Evolutionary conservation across 2,329 filamentous ascomycete genomes (phyloP), one percentile per base, ranked within the genome.

Genomic region (Thermothelomyces thermophilus): DNA sequence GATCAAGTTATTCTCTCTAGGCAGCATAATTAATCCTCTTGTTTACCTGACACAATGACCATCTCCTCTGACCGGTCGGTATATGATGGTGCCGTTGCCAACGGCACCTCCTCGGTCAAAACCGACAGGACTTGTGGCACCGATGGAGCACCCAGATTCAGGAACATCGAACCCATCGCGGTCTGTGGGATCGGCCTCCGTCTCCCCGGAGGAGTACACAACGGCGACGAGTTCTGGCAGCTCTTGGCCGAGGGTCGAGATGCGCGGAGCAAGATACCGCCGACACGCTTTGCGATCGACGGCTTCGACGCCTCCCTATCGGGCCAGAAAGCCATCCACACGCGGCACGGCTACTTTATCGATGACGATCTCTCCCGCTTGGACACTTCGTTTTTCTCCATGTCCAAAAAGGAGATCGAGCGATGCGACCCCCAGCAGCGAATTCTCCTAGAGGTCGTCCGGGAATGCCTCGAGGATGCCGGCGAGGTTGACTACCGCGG

Each of bases 401-500:
- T 54, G 44, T 26, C 48, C 4, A 45, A 41, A 19, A 40, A 14
- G 1, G 56, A 58, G 45, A n/a, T 51, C 14, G 51, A 53, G 36
- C 22, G 20, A 17, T 14, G 17, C 1, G 54, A 56, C 11, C 56
- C 56, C 2, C 50, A 56, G 26, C 60, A 63, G 46, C 53, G 56
- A 2, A 57, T 56, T 34, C 56, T 46, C 56, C 34, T 64, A 8
- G 58, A 63, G 40, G 17, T 60, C 6, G 36, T 39, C 30, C 44
- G 57, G 3, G 42, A 58, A 37, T 42, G 48, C 22, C 19, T 61
- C 19, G 50, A 53, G 33, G 45, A 51, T 37, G 56, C 55, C 1
- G 31, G 53, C 10, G 67, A 64, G 40, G 54, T 58, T 2, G 51
- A 58, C 17, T 63, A 60, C 26, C 54, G 60, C n/a, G 66, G 65